A percentile compares a stretch with the other conserved stretches of the same genome.
Conservation (phyloP, 306 rosid genomes). For the Arachis stenosperma region DNA sequence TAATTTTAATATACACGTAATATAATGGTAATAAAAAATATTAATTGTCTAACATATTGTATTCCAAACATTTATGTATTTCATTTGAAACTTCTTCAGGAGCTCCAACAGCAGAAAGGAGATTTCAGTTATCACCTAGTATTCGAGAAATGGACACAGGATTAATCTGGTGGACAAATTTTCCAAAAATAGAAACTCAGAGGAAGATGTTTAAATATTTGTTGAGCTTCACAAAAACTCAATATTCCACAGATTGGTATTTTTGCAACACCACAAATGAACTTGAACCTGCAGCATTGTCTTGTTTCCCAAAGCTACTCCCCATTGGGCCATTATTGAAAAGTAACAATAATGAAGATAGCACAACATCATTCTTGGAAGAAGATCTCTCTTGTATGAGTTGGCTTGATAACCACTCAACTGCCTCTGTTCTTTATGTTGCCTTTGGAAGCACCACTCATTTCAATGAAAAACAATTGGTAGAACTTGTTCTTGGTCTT, state of each 20-base stretch:
- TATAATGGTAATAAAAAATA: too few relatives aligned
- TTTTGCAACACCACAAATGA: constrained; percentile 9
- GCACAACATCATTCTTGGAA: constrained; percentile 6
- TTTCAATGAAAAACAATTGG: constrained; percentile 16
- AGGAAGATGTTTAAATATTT: too few relatives aligned
- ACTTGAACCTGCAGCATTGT: constrained; percentile 4
- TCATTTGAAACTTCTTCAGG: too few relatives aligned
- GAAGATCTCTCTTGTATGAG: constrained; percentile 31
- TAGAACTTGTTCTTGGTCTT: constrained; percentile 22
- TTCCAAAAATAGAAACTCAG: too few relatives aligned
- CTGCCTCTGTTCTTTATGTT: constrained; percentile 7
- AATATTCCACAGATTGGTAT: background rate
- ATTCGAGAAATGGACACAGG: too few relatives aligned
- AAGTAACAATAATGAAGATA: background rate
- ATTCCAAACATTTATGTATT: too few relatives aligned
- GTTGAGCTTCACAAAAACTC: too few relatives aligned
- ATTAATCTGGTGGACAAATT: too few relatives aligned
- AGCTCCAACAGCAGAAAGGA: too few relatives aligned
- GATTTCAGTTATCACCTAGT: too few relatives aligned
- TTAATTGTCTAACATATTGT: too few relatives aligned
- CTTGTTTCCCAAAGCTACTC: background rate
- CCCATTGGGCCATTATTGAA: background rate
- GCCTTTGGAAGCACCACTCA: constrained; percentile 23
- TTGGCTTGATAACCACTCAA: constrained; percentile 32
- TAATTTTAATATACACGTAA: too few relatives aligned